Evolutionary conservation across 2,329 filamentous ascomycete genomes (phyloP).

Genomic region (Beauveria pseudobassiana): DNA sequence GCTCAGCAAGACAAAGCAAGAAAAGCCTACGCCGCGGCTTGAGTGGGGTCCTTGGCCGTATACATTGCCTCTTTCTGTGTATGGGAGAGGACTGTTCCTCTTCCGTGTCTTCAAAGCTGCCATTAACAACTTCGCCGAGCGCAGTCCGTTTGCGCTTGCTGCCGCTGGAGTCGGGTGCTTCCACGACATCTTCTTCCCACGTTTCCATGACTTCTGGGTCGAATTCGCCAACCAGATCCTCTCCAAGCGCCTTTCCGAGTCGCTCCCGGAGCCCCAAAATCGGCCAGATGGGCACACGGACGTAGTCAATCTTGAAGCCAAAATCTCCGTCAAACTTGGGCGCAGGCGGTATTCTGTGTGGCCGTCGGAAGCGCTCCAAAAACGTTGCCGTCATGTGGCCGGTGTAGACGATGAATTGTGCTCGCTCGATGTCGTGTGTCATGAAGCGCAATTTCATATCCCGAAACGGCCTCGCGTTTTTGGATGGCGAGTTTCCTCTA

Average conservation of each 20-base stretch:
- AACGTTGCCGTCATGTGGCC: conserved; percentile 40
- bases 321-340: conserved; percentile 20
- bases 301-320: conserved; percentile 39
- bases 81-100: conserved; percentile 21
- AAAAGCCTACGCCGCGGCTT: not conserved
- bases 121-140: conserved; percentile 30
- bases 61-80: conserved; percentile 23
- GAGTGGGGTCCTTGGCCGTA: conserved; percentile 21
- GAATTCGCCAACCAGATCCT: conserved; percentile 39
- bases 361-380: conserved; percentile 42
- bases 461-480: conserved; percentile 26
- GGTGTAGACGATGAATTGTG: conserved; percentile 47
- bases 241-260: conserved; percentile 44
- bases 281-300: conserved; percentile 46
- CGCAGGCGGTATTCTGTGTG: conserved; percentile 29
- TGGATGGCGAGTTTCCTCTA: conserved; percentile 21
- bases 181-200: conserved; percentile 31
- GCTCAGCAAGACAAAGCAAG: not conserved
- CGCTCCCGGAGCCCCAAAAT: conserved; percentile 48
- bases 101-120: conserved; percentile 32
- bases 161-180: conserved; percentile 25
- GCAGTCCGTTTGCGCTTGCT: conserved; percentile 29
- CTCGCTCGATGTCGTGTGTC: conserved; percentile 39
- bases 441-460: conserved; percentile 45
- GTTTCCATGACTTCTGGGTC: conserved; percentile 36